Evolutionary conservation across 2,329 filamentous ascomycete species (phyloP), one percentile per base, ranked within the genome.

Genomic region (Ophiosphaerella korrae): DNA sequence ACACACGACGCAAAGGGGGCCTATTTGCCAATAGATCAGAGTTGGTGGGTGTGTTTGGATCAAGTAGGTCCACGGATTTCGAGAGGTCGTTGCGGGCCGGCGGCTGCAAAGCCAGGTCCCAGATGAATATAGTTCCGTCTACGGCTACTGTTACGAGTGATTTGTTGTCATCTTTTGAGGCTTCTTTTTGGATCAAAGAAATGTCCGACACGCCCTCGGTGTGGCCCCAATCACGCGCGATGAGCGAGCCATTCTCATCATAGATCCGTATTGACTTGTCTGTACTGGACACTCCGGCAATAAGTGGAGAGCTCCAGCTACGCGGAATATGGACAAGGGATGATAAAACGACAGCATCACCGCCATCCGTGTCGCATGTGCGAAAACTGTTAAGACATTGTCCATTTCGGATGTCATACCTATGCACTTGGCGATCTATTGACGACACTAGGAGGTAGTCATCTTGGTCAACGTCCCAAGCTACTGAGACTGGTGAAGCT

Each of bases 191-290:
- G 14, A 74, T 55, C 7, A 97, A 76, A 3, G 88, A 83, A 14
- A 95, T 85, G 53, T 92, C 92, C 44, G 90, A 96, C 57, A 99
- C 91, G 7, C 92, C 89, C 68, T 97, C 92, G 0, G 92, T 96
- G 63, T 99, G 94, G 1, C 94, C 94, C 84, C 92, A 97, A 75
- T 97, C 94, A 35, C 91, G 86, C 43, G 92, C 89, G 24, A 97
- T 76, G 50, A 99, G 87, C 1, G 79, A 77, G 7, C 93, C 92
- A 36, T 84, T 86, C 54, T 88, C 86, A 60, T 96, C 90, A 65
- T 99, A 99, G 13, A 99, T 78, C 32, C 94, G 83, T 48, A 99
- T 88, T 0, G 94, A 97, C 71, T 97, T 99, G 73, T 99, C 94
- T 1, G 90, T 96, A 62, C 92, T 92, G 7, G 93, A 97, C 9